phyloP scores from a whole-genome alignment of 129 eudicot species.

The Solidago caesia region DNA sequence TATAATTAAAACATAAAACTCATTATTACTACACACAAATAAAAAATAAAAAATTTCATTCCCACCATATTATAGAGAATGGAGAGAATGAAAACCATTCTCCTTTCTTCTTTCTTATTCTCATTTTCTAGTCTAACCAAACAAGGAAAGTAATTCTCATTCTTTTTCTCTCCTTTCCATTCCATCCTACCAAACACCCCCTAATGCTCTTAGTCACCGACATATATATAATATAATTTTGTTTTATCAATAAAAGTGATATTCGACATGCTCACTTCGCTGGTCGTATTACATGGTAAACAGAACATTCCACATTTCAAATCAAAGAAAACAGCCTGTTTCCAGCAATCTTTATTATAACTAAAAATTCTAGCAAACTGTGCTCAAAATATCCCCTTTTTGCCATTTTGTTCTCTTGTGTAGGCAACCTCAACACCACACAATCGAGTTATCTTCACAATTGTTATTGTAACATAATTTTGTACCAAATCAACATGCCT shows the following conservation, averaged over 20 bases:
- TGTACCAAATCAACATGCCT: conserved; percentile 18
- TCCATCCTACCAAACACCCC: no score
- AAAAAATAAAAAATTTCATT: no score
- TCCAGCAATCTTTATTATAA: conserved; percentile 22
- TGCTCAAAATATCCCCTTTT: conserved; percentile 11
- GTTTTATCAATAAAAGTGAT: neutral
- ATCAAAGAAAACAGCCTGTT: conserved; percentile 35
- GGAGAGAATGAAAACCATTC: no score
- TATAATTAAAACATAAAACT: no score
- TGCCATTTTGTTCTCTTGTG: conserved; percentile 28
- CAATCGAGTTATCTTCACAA: conserved; percentile 10
- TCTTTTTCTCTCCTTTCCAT: no score
- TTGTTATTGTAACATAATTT: neutral
- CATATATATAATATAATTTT: neutral
- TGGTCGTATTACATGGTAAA: conserved; percentile 17
- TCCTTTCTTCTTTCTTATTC: no score
- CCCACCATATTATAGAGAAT: no score
- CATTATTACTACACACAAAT: no score
- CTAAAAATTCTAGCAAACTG: neutral
- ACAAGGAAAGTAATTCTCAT: no score
- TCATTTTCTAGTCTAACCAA: no score
- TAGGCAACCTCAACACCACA: conserved; percentile 21
- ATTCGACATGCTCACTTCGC: conserved; percentile 29
- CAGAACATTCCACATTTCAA: conserved; percentile 22
- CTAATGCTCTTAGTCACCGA: neutral